phyloP scores from a whole-genome alignment of 2,329 filamentous ascomycete genomes.

The Aspergillus japonicus region DNA sequence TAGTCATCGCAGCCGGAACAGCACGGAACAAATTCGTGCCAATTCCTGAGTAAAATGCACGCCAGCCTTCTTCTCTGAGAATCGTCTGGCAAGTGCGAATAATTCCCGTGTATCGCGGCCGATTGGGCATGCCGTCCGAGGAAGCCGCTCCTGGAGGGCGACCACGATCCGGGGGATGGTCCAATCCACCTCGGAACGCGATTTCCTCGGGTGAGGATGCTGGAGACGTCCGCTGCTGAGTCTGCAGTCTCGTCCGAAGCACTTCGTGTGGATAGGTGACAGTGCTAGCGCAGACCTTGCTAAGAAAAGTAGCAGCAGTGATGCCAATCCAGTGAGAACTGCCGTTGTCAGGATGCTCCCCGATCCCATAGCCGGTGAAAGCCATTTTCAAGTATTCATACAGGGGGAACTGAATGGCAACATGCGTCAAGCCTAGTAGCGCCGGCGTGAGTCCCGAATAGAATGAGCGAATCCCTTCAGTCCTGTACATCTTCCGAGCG shows the following conservation, averaged over 20 bases:
- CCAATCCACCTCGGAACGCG: constrained; percentile 44
- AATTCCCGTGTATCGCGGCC: constrained; percentile 69
- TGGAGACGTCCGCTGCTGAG: constrained; percentile 70
- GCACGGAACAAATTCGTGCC: constrained; percentile 97
- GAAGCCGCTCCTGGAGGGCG: constrained; percentile 46
- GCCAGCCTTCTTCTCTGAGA: constrained; percentile 86
- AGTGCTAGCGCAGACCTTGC: constrained; percentile 90
- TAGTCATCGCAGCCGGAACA: constrained; percentile 92
- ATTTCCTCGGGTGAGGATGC: constrained; percentile 52
- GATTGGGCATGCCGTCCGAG: constrained; percentile 58
- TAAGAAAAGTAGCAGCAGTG: constrained; percentile 82
- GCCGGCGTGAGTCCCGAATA: constrained; percentile 94
- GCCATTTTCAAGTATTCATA: constrained; percentile 90
- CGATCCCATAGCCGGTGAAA: constrained; percentile 89
- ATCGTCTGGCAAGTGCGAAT: constrained; percentile 81
- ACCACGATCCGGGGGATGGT: constrained; percentile 45
- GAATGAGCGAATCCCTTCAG: constrained; percentile 84
- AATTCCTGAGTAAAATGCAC: constrained; percentile 94
- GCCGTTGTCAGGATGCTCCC: constrained; percentile 61
- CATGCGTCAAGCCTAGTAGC: constrained; percentile 85
- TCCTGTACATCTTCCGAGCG: constrained; percentile 90
- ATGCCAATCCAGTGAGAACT: constrained; percentile 79
- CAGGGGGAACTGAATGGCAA: constrained; percentile 93
- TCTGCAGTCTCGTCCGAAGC: constrained; percentile 87
- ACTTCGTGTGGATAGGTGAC: constrained; percentile 98